Conservation (phyloP, 768 basidiomycete genomes). For the Phaeolepiota aurea region DNA sequence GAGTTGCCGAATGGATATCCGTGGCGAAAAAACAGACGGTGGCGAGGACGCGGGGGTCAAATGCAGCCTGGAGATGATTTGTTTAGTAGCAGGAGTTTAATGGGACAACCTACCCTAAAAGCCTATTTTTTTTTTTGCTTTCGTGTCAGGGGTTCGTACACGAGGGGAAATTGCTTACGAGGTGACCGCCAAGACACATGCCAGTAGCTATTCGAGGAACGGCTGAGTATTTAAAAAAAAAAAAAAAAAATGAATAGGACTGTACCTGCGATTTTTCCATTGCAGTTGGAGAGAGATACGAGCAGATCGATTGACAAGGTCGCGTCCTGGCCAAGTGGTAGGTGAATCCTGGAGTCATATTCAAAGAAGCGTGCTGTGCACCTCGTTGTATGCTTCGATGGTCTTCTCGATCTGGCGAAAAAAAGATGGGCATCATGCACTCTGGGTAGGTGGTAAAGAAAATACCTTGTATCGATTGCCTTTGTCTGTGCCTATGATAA, state of each 20-base stretch:
- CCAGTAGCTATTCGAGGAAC: conserved; percentile 53
- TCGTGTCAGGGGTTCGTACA: conserved; percentile 1
- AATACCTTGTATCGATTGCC: conserved; percentile 89
- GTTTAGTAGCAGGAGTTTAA: background rate
- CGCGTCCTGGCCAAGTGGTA: conserved; percentile 81
- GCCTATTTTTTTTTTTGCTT: conserved; percentile 18
- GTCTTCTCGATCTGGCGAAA: conserved; percentile 72
- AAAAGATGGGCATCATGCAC: conserved; percentile 1
- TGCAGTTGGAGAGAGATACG: conserved; percentile 69
- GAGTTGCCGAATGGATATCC: conserved; percentile 81
- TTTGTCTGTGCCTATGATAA: conserved; percentile 39
- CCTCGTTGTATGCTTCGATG: conserved; percentile 84
- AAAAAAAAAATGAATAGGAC: conserved; percentile 7
- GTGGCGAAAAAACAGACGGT: conserved; percentile 95
- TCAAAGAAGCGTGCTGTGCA: conserved; percentile 13
- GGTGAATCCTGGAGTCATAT: conserved; percentile 1
- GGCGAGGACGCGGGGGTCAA: conserved; percentile 75
- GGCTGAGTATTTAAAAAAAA: conserved; percentile 2
- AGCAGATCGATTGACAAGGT: conserved; percentile 73
- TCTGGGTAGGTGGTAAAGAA: no score
- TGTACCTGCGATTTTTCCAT: conserved; percentile 81
- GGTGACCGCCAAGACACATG: conserved; percentile 86
- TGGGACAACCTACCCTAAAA: conserved; percentile 24
- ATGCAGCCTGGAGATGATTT: conserved; percentile 63
- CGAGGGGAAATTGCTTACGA: conserved; percentile 36